These are phyloP conservation scores for Anastatica hierochuntica DNA, from an alignment of 345 rosid genomes.

Conservation along the genomic window DNA sequence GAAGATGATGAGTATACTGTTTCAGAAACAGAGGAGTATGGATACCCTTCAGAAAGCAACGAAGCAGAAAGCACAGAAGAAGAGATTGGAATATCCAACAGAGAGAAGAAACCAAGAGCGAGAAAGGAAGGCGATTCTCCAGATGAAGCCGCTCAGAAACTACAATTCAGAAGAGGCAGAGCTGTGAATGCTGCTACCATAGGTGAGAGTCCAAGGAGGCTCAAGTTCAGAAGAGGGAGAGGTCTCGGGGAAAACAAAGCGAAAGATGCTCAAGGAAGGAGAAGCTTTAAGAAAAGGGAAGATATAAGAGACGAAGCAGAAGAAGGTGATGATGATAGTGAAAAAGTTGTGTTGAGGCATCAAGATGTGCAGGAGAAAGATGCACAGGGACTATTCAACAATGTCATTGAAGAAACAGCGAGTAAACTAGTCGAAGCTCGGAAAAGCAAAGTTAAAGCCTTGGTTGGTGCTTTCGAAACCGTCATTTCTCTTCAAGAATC, in stretches of 20 bases:
- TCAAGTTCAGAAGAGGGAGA: constrained; percentile 60
- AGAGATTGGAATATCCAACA: constrained; percentile 30
- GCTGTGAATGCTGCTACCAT: constrained; percentile 43
- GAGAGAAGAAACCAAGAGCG: constrained; percentile 22
- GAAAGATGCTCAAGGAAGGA: constrained; percentile 30
- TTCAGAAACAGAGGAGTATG: constrained; percentile 36
- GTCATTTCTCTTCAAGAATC: constrained; percentile 75
- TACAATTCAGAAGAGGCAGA: constrained; percentile 64
- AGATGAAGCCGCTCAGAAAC: constrained; percentile 36
- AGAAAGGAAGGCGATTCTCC: constrained; percentile 24
- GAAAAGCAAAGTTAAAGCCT: too few relatives aligned
- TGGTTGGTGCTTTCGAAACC: too few relatives aligned
- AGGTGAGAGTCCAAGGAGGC: constrained; percentile 50
- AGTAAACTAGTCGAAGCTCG: too few relatives aligned
- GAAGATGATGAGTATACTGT: constrained; percentile 28
- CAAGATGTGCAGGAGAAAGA: constrained; percentile 74
- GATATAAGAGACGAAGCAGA: constrained; percentile 20
- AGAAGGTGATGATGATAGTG: constrained; percentile 19
- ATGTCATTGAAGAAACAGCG: too few relatives aligned
- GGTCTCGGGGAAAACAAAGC: constrained; percentile 32
- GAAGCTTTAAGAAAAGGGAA: constrained; percentile 49
- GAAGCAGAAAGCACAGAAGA: constrained; percentile 38
- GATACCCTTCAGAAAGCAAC: constrained; percentile 21
- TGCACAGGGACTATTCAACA: constrained; percentile 54
- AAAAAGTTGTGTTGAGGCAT: constrained; percentile 61